Evolutionary conservation across 768 basidiomycete species (phyloP).

Genomic region (Rhizopogon salebrosus): DNA sequence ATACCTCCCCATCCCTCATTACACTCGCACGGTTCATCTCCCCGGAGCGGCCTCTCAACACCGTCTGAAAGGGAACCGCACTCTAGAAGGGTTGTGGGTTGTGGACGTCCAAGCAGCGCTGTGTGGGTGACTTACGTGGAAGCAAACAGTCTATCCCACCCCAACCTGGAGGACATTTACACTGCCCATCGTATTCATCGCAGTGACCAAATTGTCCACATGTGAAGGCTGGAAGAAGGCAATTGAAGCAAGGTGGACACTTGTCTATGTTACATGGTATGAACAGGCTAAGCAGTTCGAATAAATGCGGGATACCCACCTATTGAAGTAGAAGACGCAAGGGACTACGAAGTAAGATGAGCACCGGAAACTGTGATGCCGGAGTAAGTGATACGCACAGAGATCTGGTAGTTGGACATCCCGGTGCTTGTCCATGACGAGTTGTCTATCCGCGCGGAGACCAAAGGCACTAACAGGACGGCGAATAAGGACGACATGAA

Average conservation of each 20-base stretch:
- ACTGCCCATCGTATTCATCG: constrained; percentile 90
- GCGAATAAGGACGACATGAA: not conserved
- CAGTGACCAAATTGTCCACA: constrained; percentile 93
- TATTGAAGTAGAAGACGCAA: constrained; percentile 13
- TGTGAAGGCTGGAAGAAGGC: constrained; percentile 82
- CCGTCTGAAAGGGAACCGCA: constrained; percentile 95
- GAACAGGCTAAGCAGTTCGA: not conserved
- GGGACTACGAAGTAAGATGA: constrained; percentile 12
- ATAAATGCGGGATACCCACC: constrained; percentile 5
- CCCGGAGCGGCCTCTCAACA: constrained; percentile 74
- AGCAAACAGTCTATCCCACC: constrained; percentile 92
- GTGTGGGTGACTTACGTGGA: constrained; percentile 60
- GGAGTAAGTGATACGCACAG: constrained; percentile 13
- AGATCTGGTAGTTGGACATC: constrained; percentile 18
- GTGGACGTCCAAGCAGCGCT: constrained; percentile 1
- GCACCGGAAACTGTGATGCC: not conserved
- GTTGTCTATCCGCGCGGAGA: constrained; percentile 1
- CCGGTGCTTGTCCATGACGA: constrained; percentile 6
- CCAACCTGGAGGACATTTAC: constrained; percentile 96
- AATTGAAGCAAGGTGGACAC: constrained; percentile 95
- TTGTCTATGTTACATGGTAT: constrained; percentile 31
- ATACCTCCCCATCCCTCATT: constrained; percentile 94
- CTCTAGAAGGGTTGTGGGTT: constrained; percentile 42
- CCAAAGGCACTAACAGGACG: not conserved
- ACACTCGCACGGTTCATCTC: constrained; percentile 77